A percentile compares a stretch with the other conserved stretches of the same genome.
Conservation (phyloP, 2,329 filamentous ascomycete genomes). For the Tolypocladium album region DNA sequence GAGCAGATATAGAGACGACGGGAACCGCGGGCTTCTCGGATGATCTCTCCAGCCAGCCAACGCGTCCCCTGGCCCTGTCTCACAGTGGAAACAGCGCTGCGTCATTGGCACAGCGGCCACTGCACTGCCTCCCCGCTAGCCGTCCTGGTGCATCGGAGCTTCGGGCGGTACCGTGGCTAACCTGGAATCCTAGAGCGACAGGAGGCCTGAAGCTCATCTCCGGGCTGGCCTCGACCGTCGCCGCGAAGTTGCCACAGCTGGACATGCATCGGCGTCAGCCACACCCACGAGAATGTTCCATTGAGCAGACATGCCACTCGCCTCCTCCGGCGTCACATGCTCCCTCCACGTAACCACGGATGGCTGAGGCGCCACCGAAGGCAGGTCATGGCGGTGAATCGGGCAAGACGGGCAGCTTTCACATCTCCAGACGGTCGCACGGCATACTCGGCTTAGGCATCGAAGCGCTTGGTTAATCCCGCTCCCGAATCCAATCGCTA, state of each 20-base stretch:
- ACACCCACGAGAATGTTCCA: conserved; percentile 1
- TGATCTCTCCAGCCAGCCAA: background rate
- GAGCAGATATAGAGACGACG: background rate
- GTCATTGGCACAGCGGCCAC: background rate
- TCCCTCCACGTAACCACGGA: background rate
- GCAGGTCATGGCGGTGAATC: background rate
- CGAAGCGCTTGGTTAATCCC: background rate
- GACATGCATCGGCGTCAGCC: background rate
- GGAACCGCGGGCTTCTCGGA: background rate
- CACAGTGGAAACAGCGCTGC: background rate
- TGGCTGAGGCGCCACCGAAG: background rate
- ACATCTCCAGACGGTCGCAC: background rate
- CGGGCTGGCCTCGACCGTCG: background rate
- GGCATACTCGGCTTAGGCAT: background rate
- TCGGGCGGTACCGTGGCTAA: no score
- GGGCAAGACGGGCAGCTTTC: background rate
- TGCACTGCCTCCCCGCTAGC: background rate
- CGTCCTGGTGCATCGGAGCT: background rate
- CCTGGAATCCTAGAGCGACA: no score
- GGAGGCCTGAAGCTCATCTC: background rate
- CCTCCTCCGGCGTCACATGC: background rate
- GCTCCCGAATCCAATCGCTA: background rate
- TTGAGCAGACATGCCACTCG: background rate
- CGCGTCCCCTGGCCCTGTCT: background rate
- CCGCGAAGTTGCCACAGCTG: background rate